These are phyloP conservation scores for Eragrostis curvula DNA, from an alignment of 176 grass and related monocot genomes.

Conservation along the genomic window DNA sequence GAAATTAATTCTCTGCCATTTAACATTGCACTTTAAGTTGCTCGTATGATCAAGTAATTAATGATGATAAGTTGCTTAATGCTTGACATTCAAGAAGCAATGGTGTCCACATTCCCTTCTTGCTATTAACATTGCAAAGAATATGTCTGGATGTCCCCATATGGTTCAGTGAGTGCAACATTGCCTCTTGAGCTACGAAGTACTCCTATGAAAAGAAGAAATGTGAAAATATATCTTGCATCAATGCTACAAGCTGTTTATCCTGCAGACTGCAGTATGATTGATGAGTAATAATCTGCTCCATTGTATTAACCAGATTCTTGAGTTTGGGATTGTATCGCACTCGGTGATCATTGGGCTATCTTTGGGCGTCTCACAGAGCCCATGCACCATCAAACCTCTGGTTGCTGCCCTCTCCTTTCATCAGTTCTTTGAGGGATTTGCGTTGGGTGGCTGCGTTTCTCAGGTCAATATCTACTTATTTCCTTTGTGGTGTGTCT, in stretches of 20 bases:
- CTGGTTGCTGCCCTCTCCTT: conserved; percentile 78
- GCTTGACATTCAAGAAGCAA: neutral
- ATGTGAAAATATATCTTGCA: too few relatives aligned
- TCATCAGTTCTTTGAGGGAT: conserved; percentile 94
- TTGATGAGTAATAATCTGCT: neutral
- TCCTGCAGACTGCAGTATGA: neutral
- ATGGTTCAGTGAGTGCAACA: neutral
- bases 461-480: conserved; percentile 54
- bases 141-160: neutral
- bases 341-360: conserved; percentile 88
- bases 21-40: neutral
- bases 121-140: neutral
- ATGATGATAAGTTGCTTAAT: neutral
- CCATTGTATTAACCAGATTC: conserved; percentile 49
- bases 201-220: too few relatives aligned
- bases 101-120: neutral
- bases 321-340: conserved; percentile 88
- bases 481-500: neutral
- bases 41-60: neutral
- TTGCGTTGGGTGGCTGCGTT: conserved; percentile 86
- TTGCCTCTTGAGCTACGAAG: neutral
- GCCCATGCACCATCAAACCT: conserved; percentile 73
- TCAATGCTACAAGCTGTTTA: too few relatives aligned
- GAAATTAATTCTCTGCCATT: neutral
- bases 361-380: conserved; percentile 78